phyloP scores from a whole-genome alignment of 2,329 filamentous ascomycete species.

The Cladosporium phlei region DNA sequence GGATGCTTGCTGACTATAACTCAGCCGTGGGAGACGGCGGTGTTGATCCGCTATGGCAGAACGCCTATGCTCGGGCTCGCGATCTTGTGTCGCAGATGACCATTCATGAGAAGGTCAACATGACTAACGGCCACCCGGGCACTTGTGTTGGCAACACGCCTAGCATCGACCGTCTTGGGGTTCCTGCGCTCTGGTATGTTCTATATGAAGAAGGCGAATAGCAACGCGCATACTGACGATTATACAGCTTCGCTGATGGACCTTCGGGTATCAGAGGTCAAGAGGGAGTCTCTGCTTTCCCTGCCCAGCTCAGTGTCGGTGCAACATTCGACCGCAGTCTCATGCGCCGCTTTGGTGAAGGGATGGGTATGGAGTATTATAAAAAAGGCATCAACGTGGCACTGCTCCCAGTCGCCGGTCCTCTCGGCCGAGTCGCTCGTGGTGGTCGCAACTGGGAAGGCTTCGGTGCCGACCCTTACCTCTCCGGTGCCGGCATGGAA shows the following conservation, averaged over 20 bases:
- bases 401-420: constrained; percentile 45
- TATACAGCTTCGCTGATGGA: constrained; percentile 72
- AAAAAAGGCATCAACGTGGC: constrained; percentile 51
- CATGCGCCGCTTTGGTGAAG: constrained; percentile 39
- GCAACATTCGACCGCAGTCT: constrained; percentile 76
- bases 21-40: constrained; percentile 23
- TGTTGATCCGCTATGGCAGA: constrained; percentile 23
- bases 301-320: constrained; percentile 76
- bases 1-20: constrained; percentile 1
- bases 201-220: constrained; percentile 27
- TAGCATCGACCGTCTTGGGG: constrained; percentile 63
- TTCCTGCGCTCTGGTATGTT: constrained; percentile 63
- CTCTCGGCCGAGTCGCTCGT: constrained; percentile 13
- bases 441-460: constrained; percentile 43
- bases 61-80: constrained; percentile 30
- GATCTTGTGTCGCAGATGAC: constrained; percentile 32
- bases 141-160: constrained; percentile 71
- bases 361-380: constrained; percentile 29
- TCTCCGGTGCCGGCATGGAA: constrained; percentile 48
- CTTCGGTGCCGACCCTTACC: constrained; percentile 62
- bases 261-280: constrained; percentile 43
- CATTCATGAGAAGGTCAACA: constrained; percentile 32
- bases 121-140: constrained; percentile 30
- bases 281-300: constrained; percentile 56
- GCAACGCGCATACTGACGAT: constrained; percentile 46